Evolutionary conservation across 2,329 filamentous ascomycete genomes (phyloP), one percentile per base, ranked within the genome.

Genomic region (Phyllosticta capitalensis): DNA sequence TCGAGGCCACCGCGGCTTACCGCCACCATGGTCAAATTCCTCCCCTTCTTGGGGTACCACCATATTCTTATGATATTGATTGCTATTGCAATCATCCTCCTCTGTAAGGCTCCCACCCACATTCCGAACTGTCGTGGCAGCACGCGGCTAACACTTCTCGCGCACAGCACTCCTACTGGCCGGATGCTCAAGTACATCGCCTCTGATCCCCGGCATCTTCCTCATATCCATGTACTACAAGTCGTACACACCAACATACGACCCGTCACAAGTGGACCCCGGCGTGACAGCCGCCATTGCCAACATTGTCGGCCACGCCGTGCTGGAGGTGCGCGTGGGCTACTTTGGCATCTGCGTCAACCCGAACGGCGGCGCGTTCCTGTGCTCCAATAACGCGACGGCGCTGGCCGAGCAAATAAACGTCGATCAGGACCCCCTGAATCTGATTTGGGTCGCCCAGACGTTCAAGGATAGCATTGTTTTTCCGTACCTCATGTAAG

Each of bases 381-480:
- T 97, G 61, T 99, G 94, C 82, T 94, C 89, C 73, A 95, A 96
- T 80, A 99, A 99, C 74, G 94, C 94, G 20, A 96, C 92, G 2
- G 86, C 91, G 2, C 81, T 99, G 54, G 92, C 94, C 45, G 88
- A 94, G 72, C 87, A 96, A 75, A 83, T 97, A 51, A 87, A 83
- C 20, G 84, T 95, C 50, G 91, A 96, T 69, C 89, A 96, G 74
- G 94, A 99, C 76, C 94, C 94, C 48, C 80, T 99, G 69, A 99
- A 99, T 74, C 78, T 99, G 68, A 92, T 99, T 68, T 99, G 92
- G 94, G 84, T 99, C 59, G 92, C 94, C 22, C 87, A 88, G 67
- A 95, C 95, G 65, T 99, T 99, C 78, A 97, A 97, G 75, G 91
- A 97, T 74, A 92, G 92, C 76, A 94, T 99, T 72, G 92, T 99